These are phyloP conservation scores for Agaricus sinodeliciosus DNA, from an alignment of 768 basidiomycete genomes.

Conservation along the genomic window DNA sequence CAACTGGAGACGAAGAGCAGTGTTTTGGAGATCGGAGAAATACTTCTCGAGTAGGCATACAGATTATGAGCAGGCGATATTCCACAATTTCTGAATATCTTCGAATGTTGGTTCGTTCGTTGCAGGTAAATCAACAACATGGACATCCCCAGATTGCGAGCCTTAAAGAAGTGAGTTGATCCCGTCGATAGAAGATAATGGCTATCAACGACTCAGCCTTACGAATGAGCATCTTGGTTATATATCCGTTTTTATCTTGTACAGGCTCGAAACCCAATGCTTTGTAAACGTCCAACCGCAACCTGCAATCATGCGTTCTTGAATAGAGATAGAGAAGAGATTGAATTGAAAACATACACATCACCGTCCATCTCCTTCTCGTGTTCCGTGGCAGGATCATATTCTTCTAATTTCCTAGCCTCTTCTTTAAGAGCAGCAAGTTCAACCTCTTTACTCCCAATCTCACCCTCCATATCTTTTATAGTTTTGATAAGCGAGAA, in stretches of 20 bases:
- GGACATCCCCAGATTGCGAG: conserved; percentile 40
- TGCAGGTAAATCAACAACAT: conserved; percentile 29
- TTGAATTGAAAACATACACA: conserved; percentile 37
- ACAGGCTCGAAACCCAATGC: conserved; percentile 69
- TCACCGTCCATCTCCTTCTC: conserved; percentile 63
- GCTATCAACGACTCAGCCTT: conserved; percentile 22
- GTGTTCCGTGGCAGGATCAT: conserved; percentile 69
- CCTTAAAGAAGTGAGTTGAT: conserved; percentile 27
- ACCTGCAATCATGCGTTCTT: conserved; percentile 27
- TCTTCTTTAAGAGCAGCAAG: conserved; percentile 63
- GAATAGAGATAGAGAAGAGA: background rate
- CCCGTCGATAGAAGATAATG: background rate
- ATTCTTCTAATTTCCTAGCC: conserved; percentile 50
- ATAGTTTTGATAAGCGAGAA: conserved; percentile 69
- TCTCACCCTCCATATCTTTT: conserved; percentile 59
- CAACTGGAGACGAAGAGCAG: too few species aligned
- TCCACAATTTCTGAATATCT: conserved; percentile 36
- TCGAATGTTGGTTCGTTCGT: conserved; percentile 27
- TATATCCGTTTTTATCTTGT: conserved; percentile 40
- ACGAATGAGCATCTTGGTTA: conserved; percentile 66
- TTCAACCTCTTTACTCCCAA: conserved; percentile 66
- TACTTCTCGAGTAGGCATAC: too few species aligned
- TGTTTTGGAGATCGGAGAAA: too few species aligned
- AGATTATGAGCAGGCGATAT: conserved; percentile 34
- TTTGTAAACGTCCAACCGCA: conserved; percentile 64